Base-by-base conservation (phyloP, 2,329 filamentous ascomycete genomes). In the Thyridium curvatum region DNA sequence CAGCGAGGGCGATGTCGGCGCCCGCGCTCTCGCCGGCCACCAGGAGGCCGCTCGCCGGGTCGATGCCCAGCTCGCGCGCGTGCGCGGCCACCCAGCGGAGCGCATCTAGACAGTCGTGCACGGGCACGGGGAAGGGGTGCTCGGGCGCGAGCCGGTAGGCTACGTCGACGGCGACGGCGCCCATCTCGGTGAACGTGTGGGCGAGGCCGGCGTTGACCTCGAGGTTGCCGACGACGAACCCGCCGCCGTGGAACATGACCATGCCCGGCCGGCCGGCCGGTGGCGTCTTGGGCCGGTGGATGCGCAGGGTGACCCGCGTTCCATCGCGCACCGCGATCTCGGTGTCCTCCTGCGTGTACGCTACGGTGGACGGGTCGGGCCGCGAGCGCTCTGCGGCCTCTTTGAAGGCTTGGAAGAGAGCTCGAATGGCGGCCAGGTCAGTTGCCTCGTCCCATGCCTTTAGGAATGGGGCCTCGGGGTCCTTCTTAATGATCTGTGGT, bases 101-200 rank as follows among this genome's bases (percentile, higher is more conserved):
- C 42, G 10, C 53, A 33, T 58, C 55, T 30, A 49, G 54, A 8
- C 48, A 46, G 35, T 59, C 56, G 7, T 56, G 38, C 8, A 55
- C 42, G 4, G 53, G 50, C 9, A 52, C 42, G 12, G 55, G 53
- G 18, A 58, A 56, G 8, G 47, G 39, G 36, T 54, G 46, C 26
- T 59, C 53, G 7, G 55, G 53, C 2, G 55, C 52, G 40, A 47
- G 51, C 4, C 56, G 46, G 39, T 56, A 57, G 28, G 49, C 45
- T 14, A 55, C 39, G 32, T 52, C 52, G n/a, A 57, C 41, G 5
- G 47, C 46, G 15, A 59, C 32, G 4, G 54, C 49, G 4, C 52
- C 53, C 9, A 59, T 39, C 8, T 41, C 39, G 6, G 46, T 46
- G 34, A 58, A 57, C 29, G 47, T 32, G 8, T 33, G 44, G 37